phyloP scores from a whole-genome alignment of 1,284 basidiomycete genomes.

The Psilocybe mexicana region DNA sequence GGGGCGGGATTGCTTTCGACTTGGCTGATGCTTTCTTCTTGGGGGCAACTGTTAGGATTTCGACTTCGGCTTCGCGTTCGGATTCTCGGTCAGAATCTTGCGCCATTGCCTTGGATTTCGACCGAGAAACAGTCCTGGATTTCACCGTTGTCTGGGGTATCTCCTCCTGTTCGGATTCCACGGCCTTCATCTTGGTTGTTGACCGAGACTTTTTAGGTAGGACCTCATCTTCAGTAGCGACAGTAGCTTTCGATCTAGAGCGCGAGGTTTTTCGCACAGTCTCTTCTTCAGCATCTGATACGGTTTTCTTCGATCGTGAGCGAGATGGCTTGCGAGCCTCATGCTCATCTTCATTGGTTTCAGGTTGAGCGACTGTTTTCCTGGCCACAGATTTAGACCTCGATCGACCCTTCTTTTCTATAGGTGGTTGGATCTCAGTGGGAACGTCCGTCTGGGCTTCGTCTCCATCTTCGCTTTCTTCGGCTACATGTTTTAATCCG shows the following conservation, averaged over 20 bases:
- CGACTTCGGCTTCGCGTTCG: background rate
- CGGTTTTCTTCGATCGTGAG: constrained; percentile 28
- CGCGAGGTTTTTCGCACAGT: constrained; percentile 16
- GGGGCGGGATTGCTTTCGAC: constrained; percentile 12
- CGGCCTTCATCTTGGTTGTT: constrained; percentile 16
- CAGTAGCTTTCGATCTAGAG: constrained; percentile 16
- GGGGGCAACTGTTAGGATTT: constrained; percentile 2
- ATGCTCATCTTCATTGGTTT: constrained; percentile 20
- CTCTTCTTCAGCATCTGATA: constrained; percentile 12
- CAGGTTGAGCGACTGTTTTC: constrained; percentile 17
- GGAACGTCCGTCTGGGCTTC: constrained; percentile 13
- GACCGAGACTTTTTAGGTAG: constrained; percentile 15
- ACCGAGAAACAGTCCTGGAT: constrained; percentile 17
- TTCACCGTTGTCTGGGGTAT: constrained; percentile 6
- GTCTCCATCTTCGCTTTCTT: constrained; percentile 24
- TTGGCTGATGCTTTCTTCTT: constrained; percentile 15
- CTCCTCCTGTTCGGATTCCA: constrained; percentile 20
- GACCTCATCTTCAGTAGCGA: constrained; percentile 8
- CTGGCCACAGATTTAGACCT: constrained; percentile 27
- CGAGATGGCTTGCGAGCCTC: constrained; percentile 31
- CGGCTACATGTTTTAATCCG: constrained; percentile 28
- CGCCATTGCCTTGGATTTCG: constrained; percentile 19
- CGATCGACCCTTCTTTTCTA: constrained; percentile 20
- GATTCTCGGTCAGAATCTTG: constrained; percentile 10
- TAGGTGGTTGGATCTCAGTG: constrained; percentile 10